Percentiles rank a stretch among this genome's conserved stretches.
phyloP scores from a whole-genome alignment of 148 eudicot species.

The Suaeda aralocaspica region DNA sequence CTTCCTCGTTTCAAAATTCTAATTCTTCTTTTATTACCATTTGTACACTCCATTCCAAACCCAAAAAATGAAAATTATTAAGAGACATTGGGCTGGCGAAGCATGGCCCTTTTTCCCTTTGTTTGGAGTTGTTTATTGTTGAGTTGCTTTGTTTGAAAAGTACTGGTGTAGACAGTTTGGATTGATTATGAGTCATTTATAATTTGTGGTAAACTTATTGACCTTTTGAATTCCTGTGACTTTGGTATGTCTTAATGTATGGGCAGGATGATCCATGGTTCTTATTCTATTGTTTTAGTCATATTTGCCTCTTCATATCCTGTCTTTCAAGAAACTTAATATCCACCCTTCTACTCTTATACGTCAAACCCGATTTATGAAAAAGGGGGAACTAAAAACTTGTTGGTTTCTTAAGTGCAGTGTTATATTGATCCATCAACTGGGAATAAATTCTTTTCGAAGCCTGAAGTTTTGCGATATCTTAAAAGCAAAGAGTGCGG shows the following conservation, averaged over 20 bases:
- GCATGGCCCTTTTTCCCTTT: background rate
- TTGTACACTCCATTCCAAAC: background rate
- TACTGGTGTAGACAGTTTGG: background rate
- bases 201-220: background rate
- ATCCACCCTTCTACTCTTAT: background rate
- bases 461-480: conserved; percentile 58
- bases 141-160: background rate
- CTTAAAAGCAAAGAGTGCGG: conserved; percentile 29
- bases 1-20: background rate
- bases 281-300: background rate
- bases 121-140: background rate
- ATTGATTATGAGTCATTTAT: background rate
- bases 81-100: background rate
- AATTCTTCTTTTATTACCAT: background rate
- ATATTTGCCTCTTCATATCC: background rate
- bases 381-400: background rate
- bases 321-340: background rate
- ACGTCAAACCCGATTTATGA: background rate
- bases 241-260: background rate
- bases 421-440: conserved; percentile 46
- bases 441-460: conserved; percentile 58
- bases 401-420: conserved; percentile 34
- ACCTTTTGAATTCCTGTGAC: background rate
- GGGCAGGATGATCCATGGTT: background rate
- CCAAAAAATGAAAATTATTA: background rate